Percentiles rank a stretch among this genome's conserved stretches.
phyloP scores from a whole-genome alignment of 179 eudicot species.

The Patellifolia procumbens region DNA sequence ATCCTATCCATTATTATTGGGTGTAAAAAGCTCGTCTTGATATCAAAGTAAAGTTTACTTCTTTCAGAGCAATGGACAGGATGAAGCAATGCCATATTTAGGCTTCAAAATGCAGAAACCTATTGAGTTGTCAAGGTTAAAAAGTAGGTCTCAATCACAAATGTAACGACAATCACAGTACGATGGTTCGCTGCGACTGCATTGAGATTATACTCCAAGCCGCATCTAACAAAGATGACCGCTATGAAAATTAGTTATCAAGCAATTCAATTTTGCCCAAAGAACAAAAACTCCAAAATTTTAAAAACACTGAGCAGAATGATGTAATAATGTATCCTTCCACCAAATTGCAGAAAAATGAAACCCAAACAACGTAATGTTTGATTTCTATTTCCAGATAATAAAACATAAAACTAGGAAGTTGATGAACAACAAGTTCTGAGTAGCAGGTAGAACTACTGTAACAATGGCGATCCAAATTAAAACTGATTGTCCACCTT shows the following conservation, averaged over 20 bases:
- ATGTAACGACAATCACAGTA: neutral
- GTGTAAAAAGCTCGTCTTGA: constrained; percentile 36
- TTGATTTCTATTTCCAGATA: too few species aligned
- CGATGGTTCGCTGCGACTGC: neutral
- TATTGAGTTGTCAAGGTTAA: neutral
- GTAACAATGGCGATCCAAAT: too few species aligned
- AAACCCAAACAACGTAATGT: neutral
- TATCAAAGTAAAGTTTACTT: constrained; percentile 22
- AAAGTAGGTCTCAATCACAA: neutral
- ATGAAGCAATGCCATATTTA: constrained; percentile 38
- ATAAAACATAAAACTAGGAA: too few species aligned
- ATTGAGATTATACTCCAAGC: constrained; percentile 5
- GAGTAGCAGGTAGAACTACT: too few species aligned
- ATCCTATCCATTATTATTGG: constrained; percentile 16
- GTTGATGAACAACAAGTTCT: too few species aligned
- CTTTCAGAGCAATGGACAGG: constrained; percentile 25
- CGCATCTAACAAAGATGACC: constrained; percentile 23
- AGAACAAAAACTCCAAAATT: too few species aligned
- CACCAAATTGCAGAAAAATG: neutral
- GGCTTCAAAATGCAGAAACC: neutral
- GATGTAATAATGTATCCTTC: too few species aligned
- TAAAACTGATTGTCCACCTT: too few species aligned
- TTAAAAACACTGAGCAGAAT: too few species aligned
- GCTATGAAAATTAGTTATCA: constrained; percentile 6
- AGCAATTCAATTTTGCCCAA: neutral